Evolutionary conservation across 106 monocot species (phyloP), one percentile per base, ranked within the genome.

Genomic region (Apostasia shenzhenica): DNA sequence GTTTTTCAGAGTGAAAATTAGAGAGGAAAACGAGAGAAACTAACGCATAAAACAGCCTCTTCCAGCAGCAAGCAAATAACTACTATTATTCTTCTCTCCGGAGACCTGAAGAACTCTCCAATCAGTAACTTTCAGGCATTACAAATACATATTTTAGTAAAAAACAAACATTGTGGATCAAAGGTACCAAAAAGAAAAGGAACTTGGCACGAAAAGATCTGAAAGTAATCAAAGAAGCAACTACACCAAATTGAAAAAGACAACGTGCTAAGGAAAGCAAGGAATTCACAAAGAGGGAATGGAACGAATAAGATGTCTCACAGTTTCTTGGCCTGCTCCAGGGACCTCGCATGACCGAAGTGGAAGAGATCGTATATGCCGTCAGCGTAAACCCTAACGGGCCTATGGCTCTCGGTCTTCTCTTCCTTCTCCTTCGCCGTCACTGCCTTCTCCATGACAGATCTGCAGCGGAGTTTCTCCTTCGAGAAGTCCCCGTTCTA

Each of bases 321-420:
- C 88, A 65, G 41, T 59, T 66, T 78, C 69, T 88, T 88, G 45
- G 88, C 88, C 59, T 88, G 88, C 73, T 88, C 88, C 56, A 88
- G 88, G 4, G 84, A 70, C 64, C 84, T 57, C 50, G 88, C 88
- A 66, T 88, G 88, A 41, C 88, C 88, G 65, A 88, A 88, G 70
- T 88, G 88, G 76, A 88, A 88, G 55, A 88, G 84, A 70, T 88
- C 88, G 70, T 81, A 88, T 60, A 88, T 88, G 5, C 88, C 88
- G 38, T 88, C 88, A 39, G 88, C 88, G 58, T 88, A 88, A 43
- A 88, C 81, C 12, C 88, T 61, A 3, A 84, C 70, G n/a, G 88
- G 88, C 14, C 81, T 45, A 3, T 76, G 75, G 5, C 40, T 13
- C 7, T 47, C 49, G 60, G 49, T 52, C 69, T 39, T 13, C 14